Conservation (phyloP, 2,329 filamentous ascomycete genomes). For the Dryadomyces quercivorus region DNA sequence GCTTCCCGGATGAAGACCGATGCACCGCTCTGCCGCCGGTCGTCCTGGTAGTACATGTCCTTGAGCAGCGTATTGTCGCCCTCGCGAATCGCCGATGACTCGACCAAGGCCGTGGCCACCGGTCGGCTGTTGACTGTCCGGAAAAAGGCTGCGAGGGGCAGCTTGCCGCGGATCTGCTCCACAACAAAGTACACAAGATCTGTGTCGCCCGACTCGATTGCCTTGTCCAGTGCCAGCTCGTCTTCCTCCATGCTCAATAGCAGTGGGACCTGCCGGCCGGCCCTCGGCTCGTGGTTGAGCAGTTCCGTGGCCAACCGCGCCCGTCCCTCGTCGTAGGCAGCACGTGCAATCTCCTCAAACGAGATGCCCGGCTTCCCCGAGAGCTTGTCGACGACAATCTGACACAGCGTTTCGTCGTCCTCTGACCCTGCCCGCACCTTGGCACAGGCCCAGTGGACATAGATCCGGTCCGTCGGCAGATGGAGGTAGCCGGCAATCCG, state of each 20-base stretch:
- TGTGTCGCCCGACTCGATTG: conserved; percentile 88
- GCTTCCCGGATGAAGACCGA: conserved; percentile 80
- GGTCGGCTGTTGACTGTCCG: conserved; percentile 77
- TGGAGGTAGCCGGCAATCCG: conserved; percentile 79
- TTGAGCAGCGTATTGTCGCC: conserved; percentile 74
- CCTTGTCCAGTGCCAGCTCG: conserved; percentile 88
- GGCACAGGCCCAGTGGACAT: conserved; percentile 92
- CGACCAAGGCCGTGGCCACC: conserved; percentile 77
- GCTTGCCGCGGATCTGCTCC: conserved; percentile 75
- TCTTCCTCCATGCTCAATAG: conserved; percentile 93
- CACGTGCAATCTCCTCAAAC: conserved; percentile 84
- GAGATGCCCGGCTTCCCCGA: conserved; percentile 85
- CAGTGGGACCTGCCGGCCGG: conserved; percentile 90
- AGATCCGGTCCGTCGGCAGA: conserved; percentile 78
- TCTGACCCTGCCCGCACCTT: conserved; percentile 80
- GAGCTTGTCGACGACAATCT: conserved; percentile 74
- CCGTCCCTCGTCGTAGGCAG: conserved; percentile 89
- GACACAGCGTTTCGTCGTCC: conserved; percentile 79
- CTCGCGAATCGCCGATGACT: conserved; percentile 60
- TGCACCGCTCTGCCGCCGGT: conserved; percentile 76
- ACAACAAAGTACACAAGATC: conserved; percentile 88
- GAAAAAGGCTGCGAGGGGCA: conserved; percentile 86
- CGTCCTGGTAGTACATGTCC: conserved; percentile 95
- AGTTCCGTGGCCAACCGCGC: conserved; percentile 80
- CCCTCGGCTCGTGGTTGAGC: conserved; percentile 84